Conservation (phyloP, 2,329 filamentous ascomycete genomes). For the Pseudogymnoascus sp. region DNA sequence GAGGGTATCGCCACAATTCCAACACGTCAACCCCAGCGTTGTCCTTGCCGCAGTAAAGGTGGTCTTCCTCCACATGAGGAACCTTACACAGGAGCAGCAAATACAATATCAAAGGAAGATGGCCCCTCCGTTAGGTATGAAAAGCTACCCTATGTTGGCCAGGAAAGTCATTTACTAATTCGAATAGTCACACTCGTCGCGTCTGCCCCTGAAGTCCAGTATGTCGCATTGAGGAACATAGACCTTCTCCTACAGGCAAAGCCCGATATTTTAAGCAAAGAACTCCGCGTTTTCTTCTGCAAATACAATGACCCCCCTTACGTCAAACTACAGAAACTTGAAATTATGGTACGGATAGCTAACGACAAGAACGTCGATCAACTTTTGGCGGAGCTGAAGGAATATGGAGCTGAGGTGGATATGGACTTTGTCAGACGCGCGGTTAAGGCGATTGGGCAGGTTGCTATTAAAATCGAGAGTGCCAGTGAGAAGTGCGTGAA, state of each 20-base stretch:
- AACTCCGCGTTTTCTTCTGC: constrained; percentile 97
- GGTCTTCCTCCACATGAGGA: constrained; percentile 92
- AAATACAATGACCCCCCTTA: constrained; percentile 99
- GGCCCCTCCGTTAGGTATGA: constrained; percentile 81
- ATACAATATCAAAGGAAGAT: constrained; percentile 95
- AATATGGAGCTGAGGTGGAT: constrained; percentile 95
- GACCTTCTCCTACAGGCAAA: constrained; percentile 92
- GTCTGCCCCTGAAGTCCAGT: constrained; percentile 93
- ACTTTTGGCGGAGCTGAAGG: constrained; percentile 85
- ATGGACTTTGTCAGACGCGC: constrained; percentile 97
- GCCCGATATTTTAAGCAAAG: constrained; percentile 92
- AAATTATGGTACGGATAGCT: constrained; percentile 98
- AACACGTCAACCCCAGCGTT: constrained; percentile 95
- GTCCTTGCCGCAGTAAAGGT: constrained; percentile 96
- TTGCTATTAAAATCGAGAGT: constrained; percentile 95
- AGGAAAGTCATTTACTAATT: constrained; percentile 4
- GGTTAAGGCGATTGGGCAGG: constrained; percentile 93
- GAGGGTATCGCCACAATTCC: constrained; percentile 90
- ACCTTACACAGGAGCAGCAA: constrained; percentile 67
- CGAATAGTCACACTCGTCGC: constrained; percentile 80
- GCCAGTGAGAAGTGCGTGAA: constrained; percentile 95
- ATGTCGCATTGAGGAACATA: constrained; percentile 92
- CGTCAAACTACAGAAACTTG: constrained; percentile 92
- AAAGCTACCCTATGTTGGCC: constrained; percentile 7
- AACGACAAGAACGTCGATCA: constrained; percentile 97